phyloP scores from a whole-genome alignment of 345 rosid species.

The Arabis alpina region DNA sequence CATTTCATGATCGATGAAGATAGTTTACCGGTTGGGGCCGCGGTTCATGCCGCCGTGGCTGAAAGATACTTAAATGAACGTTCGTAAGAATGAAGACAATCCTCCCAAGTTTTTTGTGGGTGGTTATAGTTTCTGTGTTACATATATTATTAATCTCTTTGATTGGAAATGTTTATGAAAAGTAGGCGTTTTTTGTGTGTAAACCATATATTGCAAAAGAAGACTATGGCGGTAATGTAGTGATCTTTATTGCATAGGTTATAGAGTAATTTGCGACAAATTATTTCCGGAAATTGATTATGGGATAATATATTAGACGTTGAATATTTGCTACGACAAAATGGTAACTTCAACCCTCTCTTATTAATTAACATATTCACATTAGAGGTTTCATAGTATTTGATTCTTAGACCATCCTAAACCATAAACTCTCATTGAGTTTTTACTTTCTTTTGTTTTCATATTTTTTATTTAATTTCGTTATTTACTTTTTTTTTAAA shows the following conservation, averaged over 20 bases:
- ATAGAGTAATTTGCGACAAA: not conserved
- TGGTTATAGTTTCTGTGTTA: slow-evolving; percentile 28
- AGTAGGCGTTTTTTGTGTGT: not conserved
- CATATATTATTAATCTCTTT: not conserved
- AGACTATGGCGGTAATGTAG: not conserved
- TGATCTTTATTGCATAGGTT: not conserved
- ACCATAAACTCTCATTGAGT: too few relatives aligned
- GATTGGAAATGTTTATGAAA: slow-evolving; percentile 17
- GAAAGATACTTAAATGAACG: slow-evolving; percentile 71
- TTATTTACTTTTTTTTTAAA: too few relatives aligned
- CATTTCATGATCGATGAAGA: slow-evolving; percentile 89
- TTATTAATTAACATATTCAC: not conserved
- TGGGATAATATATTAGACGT: not conserved
- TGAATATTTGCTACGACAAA: slow-evolving; percentile 1
- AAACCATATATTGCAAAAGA: slow-evolving; percentile 12
- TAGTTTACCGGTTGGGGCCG: slow-evolving; percentile 79
- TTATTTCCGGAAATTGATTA: not conserved
- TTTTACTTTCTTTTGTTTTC: too few relatives aligned
- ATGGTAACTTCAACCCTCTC: not conserved
- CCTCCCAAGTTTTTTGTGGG: not conserved
- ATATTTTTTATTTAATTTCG: too few relatives aligned
- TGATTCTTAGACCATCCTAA: slow-evolving; percentile 18
- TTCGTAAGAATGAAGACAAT: not conserved
- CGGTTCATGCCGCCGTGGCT: slow-evolving; percentile 76
- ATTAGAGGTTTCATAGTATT: slow-evolving; percentile 15